A percentile compares a stretch with the other conserved stretches of the same genome.
Evolutionary conservation across 495 filamentous ascomycete genomes (phyloP).

Genomic region (Trichodelitschia bisporula): DNA sequence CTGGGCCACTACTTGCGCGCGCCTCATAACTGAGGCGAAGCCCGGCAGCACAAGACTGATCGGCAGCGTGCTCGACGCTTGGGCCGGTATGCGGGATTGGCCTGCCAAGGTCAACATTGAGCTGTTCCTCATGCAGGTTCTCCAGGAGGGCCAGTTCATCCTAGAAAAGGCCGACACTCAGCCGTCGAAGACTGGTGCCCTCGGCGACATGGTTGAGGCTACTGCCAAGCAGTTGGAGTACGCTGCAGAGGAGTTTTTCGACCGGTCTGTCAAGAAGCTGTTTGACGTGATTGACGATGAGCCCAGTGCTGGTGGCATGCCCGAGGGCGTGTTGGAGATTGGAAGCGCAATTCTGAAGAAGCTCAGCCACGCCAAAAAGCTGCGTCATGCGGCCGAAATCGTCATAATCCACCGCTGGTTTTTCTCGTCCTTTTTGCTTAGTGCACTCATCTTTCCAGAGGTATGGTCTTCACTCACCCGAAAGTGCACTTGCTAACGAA

Average conservation of each 20-base stretch:
- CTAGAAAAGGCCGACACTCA: constrained; percentile 51
- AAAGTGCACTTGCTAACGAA: constrained; percentile 10
- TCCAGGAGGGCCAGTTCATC: constrained; percentile 79
- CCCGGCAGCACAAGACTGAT: constrained; percentile 38
- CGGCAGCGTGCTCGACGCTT: constrained; percentile 51
- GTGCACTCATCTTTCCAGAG: constrained; percentile 76
- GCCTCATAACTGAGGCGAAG: constrained; percentile 37
- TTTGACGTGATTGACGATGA: constrained; percentile 67
- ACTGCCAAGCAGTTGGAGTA: not conserved
- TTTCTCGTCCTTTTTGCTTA: constrained; percentile 65
- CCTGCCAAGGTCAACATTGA: constrained; percentile 70
- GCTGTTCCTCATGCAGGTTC: constrained; percentile 74
- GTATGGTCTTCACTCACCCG: constrained; percentile 19
- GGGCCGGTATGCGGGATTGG: constrained; percentile 73
- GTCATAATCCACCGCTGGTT: constrained; percentile 81
- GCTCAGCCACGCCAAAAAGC: constrained; percentile 39
- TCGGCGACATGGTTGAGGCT: too few relatives aligned
- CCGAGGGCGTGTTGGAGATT: constrained; percentile 57
- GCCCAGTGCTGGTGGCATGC: constrained; percentile 52
- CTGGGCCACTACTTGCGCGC: constrained; percentile 74
- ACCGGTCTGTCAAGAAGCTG: constrained; percentile 52
- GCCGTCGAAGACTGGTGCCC: too few relatives aligned
- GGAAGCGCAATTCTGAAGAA: constrained; percentile 59
- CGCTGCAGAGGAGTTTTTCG: constrained; percentile 46
- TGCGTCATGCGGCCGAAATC: constrained; percentile 41